A percentile compares a stretch with the other conserved stretches of the same genome.
Conservation (phyloP, 2,329 filamentous ascomycete species). For the Phymatotrichopsis omnivora region DNA sequence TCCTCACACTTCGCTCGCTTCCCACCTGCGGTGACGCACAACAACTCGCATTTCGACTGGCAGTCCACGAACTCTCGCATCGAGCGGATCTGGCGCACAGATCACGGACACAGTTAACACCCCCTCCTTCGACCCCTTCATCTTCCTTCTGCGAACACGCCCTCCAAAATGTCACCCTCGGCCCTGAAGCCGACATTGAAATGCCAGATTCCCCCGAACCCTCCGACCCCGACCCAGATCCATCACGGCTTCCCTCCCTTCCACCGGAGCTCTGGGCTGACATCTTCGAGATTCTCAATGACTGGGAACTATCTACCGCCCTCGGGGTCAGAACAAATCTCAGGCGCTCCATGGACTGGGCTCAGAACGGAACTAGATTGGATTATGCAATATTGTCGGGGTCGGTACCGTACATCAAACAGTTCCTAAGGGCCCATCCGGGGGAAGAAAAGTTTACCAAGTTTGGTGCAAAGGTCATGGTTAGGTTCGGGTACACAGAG, state of each 20-base stretch:
- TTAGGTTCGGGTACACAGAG: slow-evolving; percentile 76
- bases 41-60: slow-evolving; percentile 26
- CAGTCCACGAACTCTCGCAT: slow-evolving; percentile 27
- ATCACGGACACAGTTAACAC: slow-evolving; percentile 8
- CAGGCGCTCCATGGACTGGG: slow-evolving; percentile 62
- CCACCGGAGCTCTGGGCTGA: slow-evolving; percentile 85
- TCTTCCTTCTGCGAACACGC: slow-evolving; percentile 15
- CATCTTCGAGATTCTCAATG: slow-evolving; percentile 70
- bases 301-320: slow-evolving; percentile 83
- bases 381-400: slow-evolving; percentile 76
- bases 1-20: slow-evolving; percentile 26
- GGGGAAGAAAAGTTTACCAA: slow-evolving; percentile 65
- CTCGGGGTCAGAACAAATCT: slow-evolving; percentile 72
- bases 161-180: not conserved
- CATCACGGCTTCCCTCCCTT: slow-evolving; percentile 35
- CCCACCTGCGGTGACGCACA: slow-evolving; percentile 20
- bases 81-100: slow-evolving; percentile 19
- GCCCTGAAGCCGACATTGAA: slow-evolving; percentile 9
- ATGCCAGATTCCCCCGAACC: slow-evolving; percentile 2
- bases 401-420: slow-evolving; percentile 58
- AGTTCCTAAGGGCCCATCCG: slow-evolving; percentile 59
- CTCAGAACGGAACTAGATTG: slow-evolving; percentile 53
- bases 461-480: slow-evolving; percentile 75
- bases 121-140: slow-evolving; percentile 15
- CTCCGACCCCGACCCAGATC: not conserved